A percentile compares a stretch with the other conserved stretches of the same genome.
phyloP scores from a whole-genome alignment of 1,284 basidiomycete genomes.

The Pseudozyma sp. region DNA sequence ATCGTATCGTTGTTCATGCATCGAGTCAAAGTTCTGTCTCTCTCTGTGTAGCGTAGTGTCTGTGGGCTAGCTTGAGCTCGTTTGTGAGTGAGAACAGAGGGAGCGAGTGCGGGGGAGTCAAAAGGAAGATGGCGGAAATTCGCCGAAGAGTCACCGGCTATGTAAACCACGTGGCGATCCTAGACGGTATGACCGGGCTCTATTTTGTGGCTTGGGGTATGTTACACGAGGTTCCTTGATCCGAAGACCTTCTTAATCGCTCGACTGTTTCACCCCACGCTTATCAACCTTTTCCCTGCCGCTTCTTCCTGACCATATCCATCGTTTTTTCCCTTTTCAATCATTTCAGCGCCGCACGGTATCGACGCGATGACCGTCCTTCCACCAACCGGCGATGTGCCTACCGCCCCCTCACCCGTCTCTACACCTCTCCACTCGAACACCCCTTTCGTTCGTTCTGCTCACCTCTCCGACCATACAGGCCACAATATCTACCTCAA shows the following conservation, averaged over 20 bases:
- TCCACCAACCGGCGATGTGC: neutral
- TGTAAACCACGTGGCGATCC: neutral
- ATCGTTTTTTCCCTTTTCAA: too few species aligned
- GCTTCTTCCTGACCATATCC: too few species aligned
- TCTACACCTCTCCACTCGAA: slow-evolving; percentile 6
- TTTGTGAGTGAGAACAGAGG: too few species aligned
- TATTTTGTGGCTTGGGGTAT: too few species aligned
- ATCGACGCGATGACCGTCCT: slow-evolving; percentile 12
- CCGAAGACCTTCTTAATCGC: too few species aligned
- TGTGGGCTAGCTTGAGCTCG: too few species aligned
- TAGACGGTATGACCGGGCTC: too few species aligned
- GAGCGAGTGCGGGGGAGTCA: neutral
- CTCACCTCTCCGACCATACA: slow-evolving; percentile 12
- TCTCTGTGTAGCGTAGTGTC: neutral
- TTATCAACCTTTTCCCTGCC: neutral
- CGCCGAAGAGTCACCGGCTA: slow-evolving; percentile 12
- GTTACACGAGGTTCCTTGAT: too few species aligned
- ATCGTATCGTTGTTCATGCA: neutral
- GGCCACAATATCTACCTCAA: slow-evolving; percentile 64
- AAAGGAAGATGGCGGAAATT: slow-evolving; percentile 16
- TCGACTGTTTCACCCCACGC: neutral
- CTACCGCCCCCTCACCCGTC: neutral
- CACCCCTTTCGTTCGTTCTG: slow-evolving; percentile 29
- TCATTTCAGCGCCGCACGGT: too few species aligned
- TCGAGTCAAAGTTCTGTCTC: neutral